phyloP scores from a whole-genome alignment of 73 alveolate species.

The Paramecium sonneborni region DNA sequence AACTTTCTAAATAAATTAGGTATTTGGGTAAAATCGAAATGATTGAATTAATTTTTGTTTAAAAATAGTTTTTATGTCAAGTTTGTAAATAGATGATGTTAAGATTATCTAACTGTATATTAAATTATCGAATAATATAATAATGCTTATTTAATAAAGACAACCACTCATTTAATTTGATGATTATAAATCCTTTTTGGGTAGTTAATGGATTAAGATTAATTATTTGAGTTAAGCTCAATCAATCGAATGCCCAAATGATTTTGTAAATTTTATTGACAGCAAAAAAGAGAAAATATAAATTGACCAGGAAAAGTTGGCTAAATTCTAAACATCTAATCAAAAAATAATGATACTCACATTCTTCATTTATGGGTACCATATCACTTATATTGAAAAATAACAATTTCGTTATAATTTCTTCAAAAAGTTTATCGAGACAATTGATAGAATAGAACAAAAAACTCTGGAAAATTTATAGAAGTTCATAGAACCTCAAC shows the following conservation, averaged over 20 bases:
- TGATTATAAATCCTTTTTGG: background rate
- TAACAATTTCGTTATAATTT: background rate
- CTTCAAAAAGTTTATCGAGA: background rate
- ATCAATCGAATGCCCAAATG: background rate
- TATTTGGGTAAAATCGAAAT: too few relatives aligned
- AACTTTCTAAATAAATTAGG: background rate
- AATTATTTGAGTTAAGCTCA: background rate
- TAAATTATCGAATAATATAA: background rate
- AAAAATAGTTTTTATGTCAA: background rate
- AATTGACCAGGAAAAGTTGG: background rate
- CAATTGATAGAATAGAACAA: background rate
- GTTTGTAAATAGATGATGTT: background rate
- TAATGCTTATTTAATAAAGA: background rate
- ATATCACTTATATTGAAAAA: background rate
- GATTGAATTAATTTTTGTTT: too few relatives aligned
- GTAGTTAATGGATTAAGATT: background rate
- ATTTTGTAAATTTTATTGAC: background rate
- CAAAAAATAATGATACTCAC: background rate
- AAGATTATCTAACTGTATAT: background rate
- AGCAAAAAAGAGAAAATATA: background rate
- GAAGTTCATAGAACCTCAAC: background rate
- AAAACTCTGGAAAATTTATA: background rate
- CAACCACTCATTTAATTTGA: conserved; percentile 11
- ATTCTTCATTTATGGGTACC: background rate
- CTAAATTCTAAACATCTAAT: background rate